Percentiles rank a stretch among this genome's conserved stretches.
Evolutionary conservation across 192 early-diverging fungal species (phyloP).

Genomic region (Coemansia sp.): DNA sequence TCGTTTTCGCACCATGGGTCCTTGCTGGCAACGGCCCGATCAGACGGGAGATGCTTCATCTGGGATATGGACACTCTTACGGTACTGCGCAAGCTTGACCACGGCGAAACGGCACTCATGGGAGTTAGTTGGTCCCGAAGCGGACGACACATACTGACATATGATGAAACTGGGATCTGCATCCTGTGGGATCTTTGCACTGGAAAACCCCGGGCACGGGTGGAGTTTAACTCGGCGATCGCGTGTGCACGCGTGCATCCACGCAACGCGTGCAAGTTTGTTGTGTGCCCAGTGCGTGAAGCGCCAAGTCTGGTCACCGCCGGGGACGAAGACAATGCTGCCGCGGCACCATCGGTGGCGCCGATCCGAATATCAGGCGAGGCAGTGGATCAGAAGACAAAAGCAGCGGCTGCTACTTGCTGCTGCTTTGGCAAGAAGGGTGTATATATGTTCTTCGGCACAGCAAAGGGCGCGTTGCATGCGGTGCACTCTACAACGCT

Average conservation of each 20-base stretch:
- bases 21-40: constrained; percentile 75
- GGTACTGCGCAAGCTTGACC: constrained; percentile 64
- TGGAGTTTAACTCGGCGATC: constrained; percentile 70
- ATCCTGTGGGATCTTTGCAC: constrained; percentile 84
- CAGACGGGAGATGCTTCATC: constrained; percentile 75
- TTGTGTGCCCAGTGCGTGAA: constrained; percentile 31
- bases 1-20: constrained; percentile 79
- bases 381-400: constrained; percentile 23
- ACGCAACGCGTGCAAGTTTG: constrained; percentile 52
- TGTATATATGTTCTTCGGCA: constrained; percentile 33
- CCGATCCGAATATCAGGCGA: constrained; percentile 25
- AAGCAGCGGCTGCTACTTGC: constrained; percentile 46
- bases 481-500: constrained; percentile 42
- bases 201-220: constrained; percentile 55
- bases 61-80: constrained; percentile 91
- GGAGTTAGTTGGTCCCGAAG: constrained; percentile 84
- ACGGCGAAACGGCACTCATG: constrained; percentile 73
- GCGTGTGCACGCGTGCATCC: constrained; percentile 77
- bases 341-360: constrained; percentile 2
- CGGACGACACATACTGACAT: constrained; percentile 76
- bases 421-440: constrained; percentile 56
- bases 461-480: constrained; percentile 28
- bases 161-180: constrained; percentile 77
- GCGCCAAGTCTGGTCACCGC: constrained; percentile 41
- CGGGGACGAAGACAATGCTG: neutral